Conservation (phyloP, 352 stramenopile species). For the Phytopythium chamaehyphon region DNA sequence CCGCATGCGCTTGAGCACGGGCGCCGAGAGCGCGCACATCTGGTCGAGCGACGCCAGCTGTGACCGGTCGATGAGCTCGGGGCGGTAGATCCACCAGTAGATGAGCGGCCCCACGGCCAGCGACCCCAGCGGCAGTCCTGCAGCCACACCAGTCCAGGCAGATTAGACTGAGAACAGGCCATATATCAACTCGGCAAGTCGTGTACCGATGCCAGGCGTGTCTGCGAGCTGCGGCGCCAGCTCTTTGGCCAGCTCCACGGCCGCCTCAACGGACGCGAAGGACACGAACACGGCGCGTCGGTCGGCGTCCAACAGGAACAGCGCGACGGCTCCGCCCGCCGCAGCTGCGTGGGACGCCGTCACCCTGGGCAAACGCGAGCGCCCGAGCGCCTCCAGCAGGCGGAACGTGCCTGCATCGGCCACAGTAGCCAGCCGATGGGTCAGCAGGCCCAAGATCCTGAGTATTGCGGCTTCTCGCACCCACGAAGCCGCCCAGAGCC, state of each 20-base stretch:
- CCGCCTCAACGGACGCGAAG: constrained; percentile 45
- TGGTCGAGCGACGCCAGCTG: constrained; percentile 50
- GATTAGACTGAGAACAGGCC: no score
- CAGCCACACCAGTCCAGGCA: background rate
- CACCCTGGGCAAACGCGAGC: constrained; percentile 7
- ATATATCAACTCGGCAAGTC: no score
- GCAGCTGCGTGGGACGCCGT: constrained; percentile 38
- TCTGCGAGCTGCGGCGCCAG: constrained; percentile 23
- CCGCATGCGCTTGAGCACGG: constrained; percentile 46
- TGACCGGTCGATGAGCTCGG: constrained; percentile 36
- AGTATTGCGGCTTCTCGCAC: constrained; percentile 16
- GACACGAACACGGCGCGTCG: constrained; percentile 45
- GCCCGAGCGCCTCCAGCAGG: constrained; percentile 34
- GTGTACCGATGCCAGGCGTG: constrained; percentile 44
- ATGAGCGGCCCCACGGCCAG: constrained; percentile 44
- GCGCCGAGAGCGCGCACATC: constrained; percentile 30
- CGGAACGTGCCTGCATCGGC: constrained; percentile 49
- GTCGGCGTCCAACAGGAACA: constrained; percentile 41
- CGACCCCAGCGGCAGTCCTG: constrained; percentile 40
- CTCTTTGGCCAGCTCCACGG: constrained; percentile 29
- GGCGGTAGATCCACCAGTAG: constrained; percentile 59
- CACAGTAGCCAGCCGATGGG: no score
- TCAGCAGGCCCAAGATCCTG: no score
- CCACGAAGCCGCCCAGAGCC: constrained; percentile 49
- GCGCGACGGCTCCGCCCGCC: constrained; percentile 24